Evolutionary conservation across 2,329 filamentous ascomycete species (phyloP), one percentile per base, ranked within the genome.

Genomic region (Diaporthe capsici): DNA sequence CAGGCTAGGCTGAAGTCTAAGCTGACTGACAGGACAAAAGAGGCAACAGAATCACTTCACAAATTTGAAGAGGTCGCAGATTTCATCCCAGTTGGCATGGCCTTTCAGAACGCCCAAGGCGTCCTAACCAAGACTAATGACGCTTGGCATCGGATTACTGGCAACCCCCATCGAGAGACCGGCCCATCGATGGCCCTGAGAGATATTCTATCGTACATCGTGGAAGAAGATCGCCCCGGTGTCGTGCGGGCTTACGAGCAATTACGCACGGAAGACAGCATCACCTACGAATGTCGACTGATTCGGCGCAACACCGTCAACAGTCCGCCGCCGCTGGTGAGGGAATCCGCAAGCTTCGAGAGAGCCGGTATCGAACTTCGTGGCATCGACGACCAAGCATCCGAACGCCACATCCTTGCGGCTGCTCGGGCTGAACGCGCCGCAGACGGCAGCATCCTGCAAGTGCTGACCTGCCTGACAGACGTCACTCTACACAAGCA

Each of bases 1-100:
- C 89, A 92, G 53, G 92, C 92, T 37, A 89, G 92, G 81, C 87
- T 94, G 12, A 91, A 91, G 22, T 88, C 92, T 78, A 90, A 93
- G 79, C 85, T 95, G 37, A 91, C 90, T 22, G 88, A 89, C 42
- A 86, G 87, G 79, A 89, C 86, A 15, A 85, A 86, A 74, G 86
- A 89, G 78, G 84, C 87, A 3, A 85, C 85, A n/a, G 85, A 88
- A 75, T 87, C 89, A 60, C 90, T 93, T 74, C 90, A 90, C 44
- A 90, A 92, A 73, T 94, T 95, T 78, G 91, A 92, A 10, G 87
- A 91, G 7, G 92, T 95, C 83, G 92, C 93, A 2, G 92, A 94
- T 79, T 92, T 94, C 71, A 92, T 94, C 2, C 94, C 94, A 0
- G 91, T 94, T 1, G 94, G 93, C 25, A 92, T 95, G 84, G 94